These are phyloP conservation scores for Alternaria postmessia DNA, from an alignment of 2,329 filamentous ascomycete genomes.

Conservation along the genomic window DNA sequence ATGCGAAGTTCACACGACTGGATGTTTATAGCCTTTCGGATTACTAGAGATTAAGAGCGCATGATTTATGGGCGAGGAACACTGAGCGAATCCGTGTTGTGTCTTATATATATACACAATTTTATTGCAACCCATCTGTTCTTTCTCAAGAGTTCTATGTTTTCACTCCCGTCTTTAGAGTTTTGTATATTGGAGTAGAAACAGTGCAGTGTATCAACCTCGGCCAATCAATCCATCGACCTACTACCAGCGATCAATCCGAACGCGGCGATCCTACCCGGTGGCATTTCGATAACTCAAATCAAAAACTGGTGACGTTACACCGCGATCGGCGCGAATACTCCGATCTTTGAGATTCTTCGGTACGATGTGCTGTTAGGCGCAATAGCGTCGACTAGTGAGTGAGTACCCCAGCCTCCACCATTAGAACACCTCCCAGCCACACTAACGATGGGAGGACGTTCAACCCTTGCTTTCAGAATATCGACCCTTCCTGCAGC, in stretches of 20 bases:
- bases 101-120: neutral
- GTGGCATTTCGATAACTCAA: neutral
- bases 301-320: neutral
- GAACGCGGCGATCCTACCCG: neutral
- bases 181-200: neutral
- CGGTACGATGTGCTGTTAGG: neutral
- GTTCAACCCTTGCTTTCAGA: too few relatives aligned
- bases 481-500: too few relatives aligned
- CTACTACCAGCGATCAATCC: neutral
- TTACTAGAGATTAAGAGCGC: neutral
- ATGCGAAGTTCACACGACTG: too few relatives aligned
- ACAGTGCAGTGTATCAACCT: neutral
- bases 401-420: neutral
- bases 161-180: neutral
- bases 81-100: neutral
- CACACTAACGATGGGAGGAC: too few relatives aligned
- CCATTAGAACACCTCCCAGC: too few relatives aligned
- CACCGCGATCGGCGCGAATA: neutral
- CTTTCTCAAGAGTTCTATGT: too few relatives aligned
- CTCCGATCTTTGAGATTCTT: neutral
- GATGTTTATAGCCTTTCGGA: neutral
- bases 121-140: neutral
- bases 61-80: neutral
- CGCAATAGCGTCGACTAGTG: neutral
- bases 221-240: neutral